Percentiles rank a stretch among this genome's conserved stretches.
phyloP scores from a whole-genome alignment of 768 basidiomycete species.

The Russula virescens region DNA sequence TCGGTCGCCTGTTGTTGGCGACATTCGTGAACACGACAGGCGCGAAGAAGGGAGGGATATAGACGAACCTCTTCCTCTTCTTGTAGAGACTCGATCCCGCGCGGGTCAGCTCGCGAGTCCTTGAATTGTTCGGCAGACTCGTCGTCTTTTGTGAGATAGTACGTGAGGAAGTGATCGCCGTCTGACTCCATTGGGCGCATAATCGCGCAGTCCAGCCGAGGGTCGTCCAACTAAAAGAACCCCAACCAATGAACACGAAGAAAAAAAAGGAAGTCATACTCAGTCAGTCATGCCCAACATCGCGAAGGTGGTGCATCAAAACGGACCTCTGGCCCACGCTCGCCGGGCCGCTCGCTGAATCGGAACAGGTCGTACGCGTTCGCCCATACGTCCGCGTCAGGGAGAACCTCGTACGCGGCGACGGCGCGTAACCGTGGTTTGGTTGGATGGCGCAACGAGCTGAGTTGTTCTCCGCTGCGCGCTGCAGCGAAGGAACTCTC shows the following conservation, averaged over 20 bases:
- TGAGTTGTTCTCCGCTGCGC: constrained; percentile 55
- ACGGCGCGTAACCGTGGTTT: constrained; percentile 70
- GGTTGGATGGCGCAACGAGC: constrained; percentile 65
- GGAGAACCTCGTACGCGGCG: constrained; percentile 77
- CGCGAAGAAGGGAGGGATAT: too few relatives aligned
- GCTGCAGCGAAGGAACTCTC: constrained; percentile 68
- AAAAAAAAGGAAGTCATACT: neutral
- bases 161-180: constrained; percentile 82
- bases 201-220: constrained; percentile 78
- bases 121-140: constrained; percentile 64
- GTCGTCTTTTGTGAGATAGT: constrained; percentile 76
- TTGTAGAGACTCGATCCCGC: constrained; percentile 41
- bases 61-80: constrained; percentile 49
- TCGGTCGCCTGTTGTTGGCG: constrained; percentile 59
- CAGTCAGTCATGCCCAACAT: neutral
- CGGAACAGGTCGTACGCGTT: constrained; percentile 85
- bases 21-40: too few relatives aligned
- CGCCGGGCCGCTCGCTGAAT: constrained; percentile 84
- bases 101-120: constrained; percentile 39
- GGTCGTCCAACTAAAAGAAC: constrained; percentile 56
- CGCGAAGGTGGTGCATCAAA: neutral
- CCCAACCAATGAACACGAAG: neutral
- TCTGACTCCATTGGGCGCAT: constrained; percentile 84
- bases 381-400: constrained; percentile 82
- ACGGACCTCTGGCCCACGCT: constrained; percentile 59